phyloP scores from a whole-genome alignment of 1,284 basidiomycete genomes.

The Ustilago bromivora region DNA sequence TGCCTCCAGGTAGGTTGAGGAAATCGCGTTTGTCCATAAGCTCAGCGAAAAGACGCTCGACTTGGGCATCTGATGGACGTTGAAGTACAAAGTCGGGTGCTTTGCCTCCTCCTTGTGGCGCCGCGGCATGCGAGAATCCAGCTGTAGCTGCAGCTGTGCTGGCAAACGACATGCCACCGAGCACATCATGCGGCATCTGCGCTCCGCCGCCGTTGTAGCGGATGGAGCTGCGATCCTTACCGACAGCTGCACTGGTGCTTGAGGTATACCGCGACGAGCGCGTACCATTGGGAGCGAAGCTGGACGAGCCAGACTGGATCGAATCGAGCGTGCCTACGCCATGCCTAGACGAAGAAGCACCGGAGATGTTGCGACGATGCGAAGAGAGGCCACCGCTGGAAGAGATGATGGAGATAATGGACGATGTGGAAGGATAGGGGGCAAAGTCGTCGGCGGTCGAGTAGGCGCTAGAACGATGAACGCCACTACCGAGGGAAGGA shows the following conservation, averaged over 20 bases:
- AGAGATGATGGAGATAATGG: slow-evolving; percentile 44
- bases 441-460: slow-evolving; percentile 25
- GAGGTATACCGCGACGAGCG: slow-evolving; percentile 47
- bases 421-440: slow-evolving; percentile 26
- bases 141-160: slow-evolving; percentile 20
- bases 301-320: slow-evolving; percentile 34
- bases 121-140: slow-evolving; percentile 14
- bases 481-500: slow-evolving; percentile 37
- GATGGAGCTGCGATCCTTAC: slow-evolving; percentile 16
- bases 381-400: slow-evolving; percentile 24
- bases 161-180: slow-evolving; percentile 40
- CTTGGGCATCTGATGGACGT: slow-evolving; percentile 60
- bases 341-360: slow-evolving; percentile 37
- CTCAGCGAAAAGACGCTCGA: slow-evolving; percentile 68
- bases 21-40: slow-evolving; percentile 68
- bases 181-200: slow-evolving; percentile 26
- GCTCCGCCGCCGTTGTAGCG: slow-evolving; percentile 18
- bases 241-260: slow-evolving; percentile 20
- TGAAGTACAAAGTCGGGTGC: slow-evolving; percentile 56
- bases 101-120: slow-evolving; percentile 11
- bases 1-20: slow-evolving; percentile 61
- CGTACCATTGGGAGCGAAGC: slow-evolving; percentile 20
- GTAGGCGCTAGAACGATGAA: slow-evolving; percentile 46
- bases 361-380: slow-evolving; percentile 40
- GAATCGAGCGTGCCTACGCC: slow-evolving; percentile 39